A percentile compares a stretch with the other conserved stretches of the same genome.
Evolutionary conservation across 73 alveolate species (phyloP).

Genomic region (Paramecium octaurelia): DNA sequence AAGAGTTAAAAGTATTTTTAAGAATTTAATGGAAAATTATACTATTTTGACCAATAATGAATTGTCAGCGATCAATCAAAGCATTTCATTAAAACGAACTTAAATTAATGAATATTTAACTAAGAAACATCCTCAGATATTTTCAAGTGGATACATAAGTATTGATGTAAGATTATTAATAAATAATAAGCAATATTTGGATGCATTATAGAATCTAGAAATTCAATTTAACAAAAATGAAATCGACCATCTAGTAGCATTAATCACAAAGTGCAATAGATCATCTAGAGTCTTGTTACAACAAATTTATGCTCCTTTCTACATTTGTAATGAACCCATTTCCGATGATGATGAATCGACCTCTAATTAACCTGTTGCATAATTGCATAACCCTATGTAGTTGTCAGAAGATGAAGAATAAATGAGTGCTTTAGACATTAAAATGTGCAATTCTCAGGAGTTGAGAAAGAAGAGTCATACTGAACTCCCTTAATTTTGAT

Average conservation of each 20-base stretch:
- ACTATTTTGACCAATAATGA: not conserved
- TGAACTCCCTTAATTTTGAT: slow-evolving; percentile 8
- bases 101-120: not conserved
- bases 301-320: not conserved
- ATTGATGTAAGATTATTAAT: not conserved
- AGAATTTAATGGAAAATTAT: slow-evolving; percentile 27
- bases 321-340: not conserved
- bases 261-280: not conserved
- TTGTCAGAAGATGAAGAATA: slow-evolving; percentile 5
- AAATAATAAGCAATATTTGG: not conserved
- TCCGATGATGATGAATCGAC: not conserved
- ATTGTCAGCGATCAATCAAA: not conserved
- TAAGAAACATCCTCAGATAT: not conserved
- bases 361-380: not conserved
- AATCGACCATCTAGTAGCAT: not conserved
- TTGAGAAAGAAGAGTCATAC: slow-evolving; percentile 1
- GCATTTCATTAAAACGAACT: not conserved
- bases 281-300: not conserved
- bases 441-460: slow-evolving; percentile 6
- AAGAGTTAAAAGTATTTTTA: slow-evolving; percentile 27
- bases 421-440: not conserved
- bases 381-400: not conserved
- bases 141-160: not conserved
- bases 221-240: not conserved
- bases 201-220: not conserved